A percentile compares a stretch with the other conserved stretches of the same genome.
phyloP scores from a whole-genome alignment of 495 filamentous ascomycete genomes.

The Penicillium cinerascens region DNA sequence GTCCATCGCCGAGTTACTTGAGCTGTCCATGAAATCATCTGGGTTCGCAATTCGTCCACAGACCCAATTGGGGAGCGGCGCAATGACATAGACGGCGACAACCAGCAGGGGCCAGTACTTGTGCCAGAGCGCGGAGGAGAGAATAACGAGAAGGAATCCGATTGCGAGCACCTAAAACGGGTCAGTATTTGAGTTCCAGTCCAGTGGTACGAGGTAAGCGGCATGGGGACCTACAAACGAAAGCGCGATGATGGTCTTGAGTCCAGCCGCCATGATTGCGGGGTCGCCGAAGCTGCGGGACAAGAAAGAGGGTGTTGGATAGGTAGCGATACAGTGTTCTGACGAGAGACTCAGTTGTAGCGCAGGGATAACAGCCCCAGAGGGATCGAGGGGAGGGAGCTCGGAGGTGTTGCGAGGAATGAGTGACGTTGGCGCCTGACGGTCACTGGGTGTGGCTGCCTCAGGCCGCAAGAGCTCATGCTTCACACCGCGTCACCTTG shows the following conservation, averaged over 20 bases:
- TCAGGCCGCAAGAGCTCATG: constrained; percentile 38
- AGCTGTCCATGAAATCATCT: constrained; percentile 94
- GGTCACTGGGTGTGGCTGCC: constrained; percentile 31
- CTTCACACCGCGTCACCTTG: constrained; percentile 34
- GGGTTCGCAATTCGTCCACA: constrained; percentile 81
- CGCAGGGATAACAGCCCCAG: constrained; percentile 18
- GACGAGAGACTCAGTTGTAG: constrained; percentile 4
- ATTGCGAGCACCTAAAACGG: constrained; percentile 80
- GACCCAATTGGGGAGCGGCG: constrained; percentile 94
- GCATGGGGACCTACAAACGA: constrained; percentile 68
- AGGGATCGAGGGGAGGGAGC: constrained; percentile 12
- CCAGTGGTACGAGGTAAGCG: neutral
- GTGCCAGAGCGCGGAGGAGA: constrained; percentile 90
- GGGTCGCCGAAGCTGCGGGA: constrained; percentile 22
- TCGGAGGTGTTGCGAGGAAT: constrained; percentile 14
- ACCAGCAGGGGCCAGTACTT: constrained; percentile 92
- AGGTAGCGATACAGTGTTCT: constrained; percentile 1
- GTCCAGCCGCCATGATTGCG: constrained; percentile 77
- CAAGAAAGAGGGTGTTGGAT: neutral
- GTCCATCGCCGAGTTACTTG: constrained; percentile 76
- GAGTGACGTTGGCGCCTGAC: constrained; percentile 40
- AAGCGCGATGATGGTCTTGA: constrained; percentile 97
- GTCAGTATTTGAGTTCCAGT: constrained; percentile 10
- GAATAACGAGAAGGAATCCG: constrained; percentile 97
- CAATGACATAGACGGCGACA: constrained; percentile 90